Evolutionary conservation across 2,329 filamentous ascomycete species (phyloP).

Genomic region (Fusarium kyushuense): DNA sequence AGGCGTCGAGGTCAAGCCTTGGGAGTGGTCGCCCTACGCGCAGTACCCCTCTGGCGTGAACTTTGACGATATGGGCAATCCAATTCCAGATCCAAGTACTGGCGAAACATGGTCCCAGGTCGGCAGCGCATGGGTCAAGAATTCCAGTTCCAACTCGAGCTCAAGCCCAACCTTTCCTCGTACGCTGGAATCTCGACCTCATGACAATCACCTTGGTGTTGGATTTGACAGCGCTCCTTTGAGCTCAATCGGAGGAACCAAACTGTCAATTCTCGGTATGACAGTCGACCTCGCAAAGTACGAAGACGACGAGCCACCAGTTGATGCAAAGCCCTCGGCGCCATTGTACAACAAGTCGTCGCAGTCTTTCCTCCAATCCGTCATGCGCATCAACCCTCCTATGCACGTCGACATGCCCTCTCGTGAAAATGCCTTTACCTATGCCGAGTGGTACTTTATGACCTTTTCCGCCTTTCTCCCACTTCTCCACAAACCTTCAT

Average conservation of each 20-base stretch:
- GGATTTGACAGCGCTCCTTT: constrained; percentile 72
- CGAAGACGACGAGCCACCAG: constrained; percentile 68
- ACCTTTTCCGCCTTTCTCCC: constrained; percentile 79
- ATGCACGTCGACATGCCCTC: constrained; percentile 71
- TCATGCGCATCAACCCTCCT: constrained; percentile 69
- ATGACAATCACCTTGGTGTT: constrained; percentile 75
- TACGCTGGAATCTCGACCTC: constrained; percentile 57
- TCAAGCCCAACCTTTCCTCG: constrained; percentile 50
- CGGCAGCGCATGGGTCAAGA: constrained; percentile 54
- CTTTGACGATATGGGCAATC: constrained; percentile 46
- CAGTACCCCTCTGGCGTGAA: constrained; percentile 45
- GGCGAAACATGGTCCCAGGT: constrained; percentile 51
- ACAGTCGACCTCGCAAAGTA: constrained; percentile 83
- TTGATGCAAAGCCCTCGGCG: constrained; percentile 54
- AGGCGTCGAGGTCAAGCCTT: constrained; percentile 71
- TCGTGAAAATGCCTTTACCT: constrained; percentile 73
- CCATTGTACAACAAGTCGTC: constrained; percentile 78
- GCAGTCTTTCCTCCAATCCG: constrained; percentile 74
- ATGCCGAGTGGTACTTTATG: constrained; percentile 80
- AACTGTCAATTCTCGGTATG: constrained; percentile 81
- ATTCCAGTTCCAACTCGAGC: constrained; percentile 38
- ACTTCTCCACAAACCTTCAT: constrained; percentile 80
- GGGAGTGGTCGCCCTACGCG: constrained; percentile 52
- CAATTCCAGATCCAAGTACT: constrained; percentile 39
- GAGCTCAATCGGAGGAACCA: constrained; percentile 80